Percentiles rank a stretch among this genome's conserved stretches.
These are phyloP conservation scores for Mortierella antarctica DNA, from an alignment of 192 early-diverging fungal species.

Conservation along the genomic window DNA sequence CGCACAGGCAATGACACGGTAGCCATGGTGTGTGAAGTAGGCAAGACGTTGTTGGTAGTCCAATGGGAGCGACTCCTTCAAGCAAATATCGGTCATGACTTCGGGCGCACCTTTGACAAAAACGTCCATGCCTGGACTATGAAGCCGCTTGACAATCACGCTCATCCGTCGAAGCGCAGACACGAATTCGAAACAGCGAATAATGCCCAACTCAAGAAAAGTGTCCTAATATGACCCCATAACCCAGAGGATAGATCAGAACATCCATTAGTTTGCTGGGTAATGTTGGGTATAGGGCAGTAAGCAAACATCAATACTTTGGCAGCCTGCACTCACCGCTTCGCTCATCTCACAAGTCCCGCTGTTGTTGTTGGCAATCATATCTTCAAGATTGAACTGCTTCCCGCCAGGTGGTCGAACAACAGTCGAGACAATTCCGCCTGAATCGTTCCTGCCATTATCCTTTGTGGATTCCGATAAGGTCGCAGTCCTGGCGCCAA, in stretches of 20 bases:
- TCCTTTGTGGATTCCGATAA: slow-evolving; percentile 15
- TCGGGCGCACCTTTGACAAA: slow-evolving; percentile 99
- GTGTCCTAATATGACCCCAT: slow-evolving; percentile 8
- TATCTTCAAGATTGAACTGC: slow-evolving; percentile 68
- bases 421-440: slow-evolving; percentile 77
- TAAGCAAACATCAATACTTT: neutral
- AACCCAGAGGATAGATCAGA: neutral
- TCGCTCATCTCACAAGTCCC: slow-evolving; percentile 33
- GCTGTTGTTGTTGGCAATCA: slow-evolving; percentile 39
- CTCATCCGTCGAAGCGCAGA: slow-evolving; percentile 90
- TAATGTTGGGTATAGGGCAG: neutral
- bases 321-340: neutral
- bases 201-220: slow-evolving; percentile 79
- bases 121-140: slow-evolving; percentile 75
- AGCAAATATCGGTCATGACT: slow-evolving; percentile 90
- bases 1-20: slow-evolving; percentile 95
- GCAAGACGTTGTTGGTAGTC: slow-evolving; percentile 86
- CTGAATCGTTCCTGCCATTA: neutral
- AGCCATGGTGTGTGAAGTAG: slow-evolving; percentile 94
- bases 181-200: slow-evolving; percentile 94
- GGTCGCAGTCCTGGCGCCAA: slow-evolving; percentile 18
- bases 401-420: slow-evolving; percentile 86
- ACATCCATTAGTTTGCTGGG: neutral
- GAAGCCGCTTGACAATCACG: slow-evolving; percentile 85
- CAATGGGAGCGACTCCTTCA: slow-evolving; percentile 80